Evolutionary conservation across 2,329 filamentous ascomycete species (phyloP).

Genomic region (Alternaria angustiovoidea): DNA sequence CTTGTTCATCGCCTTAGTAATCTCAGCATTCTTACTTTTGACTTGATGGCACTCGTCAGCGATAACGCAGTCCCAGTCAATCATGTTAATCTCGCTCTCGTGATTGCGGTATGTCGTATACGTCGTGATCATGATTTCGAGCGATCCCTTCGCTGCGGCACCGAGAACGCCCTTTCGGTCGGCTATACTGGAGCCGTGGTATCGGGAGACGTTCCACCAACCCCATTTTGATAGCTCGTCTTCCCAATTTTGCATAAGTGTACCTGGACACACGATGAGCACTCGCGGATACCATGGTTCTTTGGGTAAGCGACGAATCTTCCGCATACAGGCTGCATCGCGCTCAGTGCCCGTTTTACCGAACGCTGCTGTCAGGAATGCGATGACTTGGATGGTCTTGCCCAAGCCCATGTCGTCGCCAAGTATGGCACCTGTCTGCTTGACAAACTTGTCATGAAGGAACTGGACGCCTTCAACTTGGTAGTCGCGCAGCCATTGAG

Average conservation of each 20-base stretch:
- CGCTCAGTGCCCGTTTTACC: slow-evolving; percentile 92
- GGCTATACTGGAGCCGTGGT: slow-evolving; percentile 69
- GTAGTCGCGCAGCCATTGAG: slow-evolving; percentile 91
- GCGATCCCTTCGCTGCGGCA: slow-evolving; percentile 75
- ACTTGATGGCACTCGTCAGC: slow-evolving; percentile 93
- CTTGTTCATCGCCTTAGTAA: slow-evolving; percentile 85
- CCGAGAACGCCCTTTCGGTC: slow-evolving; percentile 74
- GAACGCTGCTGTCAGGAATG: slow-evolving; percentile 89
- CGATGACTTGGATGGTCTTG: slow-evolving; percentile 95
- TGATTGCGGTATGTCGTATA: slow-evolving; percentile 87
- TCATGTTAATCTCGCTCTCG: slow-evolving; percentile 77
- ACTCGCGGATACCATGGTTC: slow-evolving; percentile 81
- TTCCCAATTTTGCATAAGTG: slow-evolving; percentile 89
- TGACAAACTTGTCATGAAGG: slow-evolving; percentile 87
- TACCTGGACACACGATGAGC: slow-evolving; percentile 87
- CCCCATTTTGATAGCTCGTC: slow-evolving; percentile 89
- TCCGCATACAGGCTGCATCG: slow-evolving; percentile 86
- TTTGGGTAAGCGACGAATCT: slow-evolving; percentile 70
- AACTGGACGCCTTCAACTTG: slow-evolving; percentile 87
- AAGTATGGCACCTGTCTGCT: slow-evolving; percentile 87
- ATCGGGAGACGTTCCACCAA: slow-evolving; percentile 90
- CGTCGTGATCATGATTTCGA: slow-evolving; percentile 94
- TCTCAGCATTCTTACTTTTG: slow-evolving; percentile 80
- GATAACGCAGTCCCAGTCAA: slow-evolving; percentile 92
- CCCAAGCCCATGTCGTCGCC: slow-evolving; percentile 98